Evolutionary conservation across 768 basidiomycete species (phyloP).

Genomic region (Leccinellum luteum): DNA sequence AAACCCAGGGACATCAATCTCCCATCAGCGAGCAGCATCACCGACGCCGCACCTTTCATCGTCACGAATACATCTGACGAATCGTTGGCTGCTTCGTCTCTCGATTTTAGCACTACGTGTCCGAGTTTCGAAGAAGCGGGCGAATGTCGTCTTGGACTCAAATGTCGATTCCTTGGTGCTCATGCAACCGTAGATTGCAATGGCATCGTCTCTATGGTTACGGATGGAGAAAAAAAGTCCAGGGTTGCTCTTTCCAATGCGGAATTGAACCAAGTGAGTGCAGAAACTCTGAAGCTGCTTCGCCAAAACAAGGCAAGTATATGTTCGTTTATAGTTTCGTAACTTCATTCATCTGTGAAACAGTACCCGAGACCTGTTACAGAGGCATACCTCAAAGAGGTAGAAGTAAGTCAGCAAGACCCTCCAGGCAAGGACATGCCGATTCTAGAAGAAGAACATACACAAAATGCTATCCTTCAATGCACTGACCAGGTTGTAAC

Average conservation of each 20-base stretch:
- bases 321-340: not conserved
- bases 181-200: constrained; percentile 56
- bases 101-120: constrained; percentile 25
- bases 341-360: not conserved
- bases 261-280: constrained; percentile 70
- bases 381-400: constrained; percentile 56
- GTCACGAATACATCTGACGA: constrained; percentile 6
- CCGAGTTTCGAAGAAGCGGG: constrained; percentile 28
- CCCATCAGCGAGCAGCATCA: constrained; percentile 44
- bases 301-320: constrained; percentile 62
- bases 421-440: not conserved
- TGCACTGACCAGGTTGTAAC: constrained; percentile 22
- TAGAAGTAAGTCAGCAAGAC: constrained; percentile 34
- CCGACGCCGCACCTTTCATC: constrained; percentile 52
- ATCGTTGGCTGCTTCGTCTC: constrained; percentile 4
- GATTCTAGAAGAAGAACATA: constrained; percentile 23
- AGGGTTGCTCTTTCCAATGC: constrained; percentile 42
- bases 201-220: constrained; percentile 43
- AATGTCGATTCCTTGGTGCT: constrained; percentile 86
- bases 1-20: constrained; percentile 75
- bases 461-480: not conserved
- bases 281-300: constrained; percentile 57
- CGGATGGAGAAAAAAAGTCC: constrained; percentile 61
- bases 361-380: constrained; percentile 69
- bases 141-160: constrained; percentile 57